A percentile compares a stretch with the other conserved stretches of the same genome.
Evolutionary conservation across 1,284 basidiomycete species (phyloP).

Genomic region (Ustilago xerochloae): DNA sequence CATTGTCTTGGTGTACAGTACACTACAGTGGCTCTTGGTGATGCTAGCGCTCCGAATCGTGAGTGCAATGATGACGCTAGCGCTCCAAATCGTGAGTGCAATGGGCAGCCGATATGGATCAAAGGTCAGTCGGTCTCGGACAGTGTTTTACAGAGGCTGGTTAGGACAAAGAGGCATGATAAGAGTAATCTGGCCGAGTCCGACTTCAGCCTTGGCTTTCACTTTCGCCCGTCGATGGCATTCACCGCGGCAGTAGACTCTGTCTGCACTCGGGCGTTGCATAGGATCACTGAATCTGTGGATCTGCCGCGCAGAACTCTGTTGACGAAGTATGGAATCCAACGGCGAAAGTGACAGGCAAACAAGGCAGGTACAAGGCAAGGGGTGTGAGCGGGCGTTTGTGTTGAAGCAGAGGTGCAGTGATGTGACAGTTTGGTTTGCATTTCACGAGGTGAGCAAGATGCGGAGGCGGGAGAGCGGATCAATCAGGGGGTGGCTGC

Average conservation of each 20-base stretch:
- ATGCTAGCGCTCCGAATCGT: not conserved
- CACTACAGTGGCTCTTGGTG: no score
- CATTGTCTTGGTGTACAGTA: no score
- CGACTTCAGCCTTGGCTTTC: no score
- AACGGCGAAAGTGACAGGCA: not conserved
- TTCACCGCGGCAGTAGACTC: not conserved
- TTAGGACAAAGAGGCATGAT: no score
- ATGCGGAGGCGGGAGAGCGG: conserved; percentile 2
- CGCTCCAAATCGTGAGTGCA: not conserved
- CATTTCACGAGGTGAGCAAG: not conserved
- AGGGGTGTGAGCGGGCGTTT: not conserved
- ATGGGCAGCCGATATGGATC: not conserved
- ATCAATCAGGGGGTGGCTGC: conserved; percentile 19
- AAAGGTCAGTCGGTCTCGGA: no score
- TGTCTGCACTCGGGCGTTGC: not conserved
- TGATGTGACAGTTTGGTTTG: not conserved
- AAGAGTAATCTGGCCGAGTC: not conserved
- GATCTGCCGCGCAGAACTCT: not conserved
- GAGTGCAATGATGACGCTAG: not conserved
- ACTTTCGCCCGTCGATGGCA: no score
- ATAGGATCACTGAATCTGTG: not conserved
- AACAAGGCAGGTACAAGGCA: not conserved
- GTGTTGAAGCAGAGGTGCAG: not conserved
- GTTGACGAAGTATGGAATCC: not conserved
- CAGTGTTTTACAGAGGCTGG: no score